These are phyloP conservation scores for Cryptococcus hybrid DNA, from an alignment of 1,284 basidiomycete genomes.

Conservation along the genomic window DNA sequence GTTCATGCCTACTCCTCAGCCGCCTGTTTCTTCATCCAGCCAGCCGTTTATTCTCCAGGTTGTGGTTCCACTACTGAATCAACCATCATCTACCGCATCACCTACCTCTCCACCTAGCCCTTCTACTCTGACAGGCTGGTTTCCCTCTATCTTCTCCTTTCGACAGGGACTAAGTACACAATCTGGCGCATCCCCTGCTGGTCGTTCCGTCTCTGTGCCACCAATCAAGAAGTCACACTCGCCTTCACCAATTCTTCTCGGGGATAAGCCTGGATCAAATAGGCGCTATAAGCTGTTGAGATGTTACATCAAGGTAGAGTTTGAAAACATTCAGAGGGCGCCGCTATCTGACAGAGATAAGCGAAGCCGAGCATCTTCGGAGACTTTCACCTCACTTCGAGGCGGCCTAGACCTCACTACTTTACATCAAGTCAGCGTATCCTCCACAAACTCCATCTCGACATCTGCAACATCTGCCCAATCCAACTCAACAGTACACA, in stretches of 20 bases:
- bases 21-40: background rate
- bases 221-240: conserved; percentile 11
- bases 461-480: background rate
- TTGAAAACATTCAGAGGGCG: conserved; percentile 3
- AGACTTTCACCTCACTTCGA: conserved; percentile 6
- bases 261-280: conserved; percentile 2
- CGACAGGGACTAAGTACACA: conserved; percentile 1
- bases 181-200: conserved; percentile 1
- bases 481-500: background rate
- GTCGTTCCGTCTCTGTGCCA: conserved; percentile 24
- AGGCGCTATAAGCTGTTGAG: conserved; percentile 9
- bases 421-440: background rate
- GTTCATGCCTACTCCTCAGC: background rate
- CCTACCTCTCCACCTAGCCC: too few species aligned
- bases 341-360: background rate
- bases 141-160: conserved; percentile 7
- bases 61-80: conserved; percentile 26
- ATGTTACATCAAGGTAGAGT: conserved; percentile 24
- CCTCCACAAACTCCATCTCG: background rate
- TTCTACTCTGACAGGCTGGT: conserved; percentile 12
- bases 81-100: background rate
- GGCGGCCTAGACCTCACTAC: conserved; percentile 9
- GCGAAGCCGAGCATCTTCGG: conserved; percentile 5
- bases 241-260: conserved; percentile 3
- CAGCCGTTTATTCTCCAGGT: conserved; percentile 28